phyloP scores from a whole-genome alignment of 108 stramenopile species.

The Schizochytrium sp. region DNA sequence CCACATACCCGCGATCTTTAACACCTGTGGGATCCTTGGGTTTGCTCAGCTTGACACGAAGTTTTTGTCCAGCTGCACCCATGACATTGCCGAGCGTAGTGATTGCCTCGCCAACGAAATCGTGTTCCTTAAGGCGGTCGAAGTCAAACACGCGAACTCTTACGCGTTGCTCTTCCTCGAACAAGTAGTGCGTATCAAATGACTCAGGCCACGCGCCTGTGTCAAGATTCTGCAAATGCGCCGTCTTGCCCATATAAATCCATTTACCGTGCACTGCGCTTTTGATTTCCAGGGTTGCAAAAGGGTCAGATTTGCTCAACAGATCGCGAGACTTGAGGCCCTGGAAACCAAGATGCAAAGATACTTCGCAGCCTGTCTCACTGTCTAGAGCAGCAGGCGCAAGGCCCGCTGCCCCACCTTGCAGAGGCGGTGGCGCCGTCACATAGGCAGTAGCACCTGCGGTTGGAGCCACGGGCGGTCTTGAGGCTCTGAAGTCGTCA shows the following conservation, averaged over 20 bases:
- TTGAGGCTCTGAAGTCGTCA: too few species aligned
- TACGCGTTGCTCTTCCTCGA: conserved; percentile 48
- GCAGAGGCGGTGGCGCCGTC: too few species aligned
- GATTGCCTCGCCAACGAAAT: conserved; percentile 31
- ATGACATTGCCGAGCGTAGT: conserved; percentile 19
- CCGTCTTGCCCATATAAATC: conserved; percentile 17
- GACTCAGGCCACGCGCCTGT: conserved; percentile 13
- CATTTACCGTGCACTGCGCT: neutral
- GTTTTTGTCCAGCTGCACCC: conserved; percentile 16
- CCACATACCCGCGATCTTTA: conserved; percentile 9
- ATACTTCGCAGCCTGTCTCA: conserved; percentile 44
- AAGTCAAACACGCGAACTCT: conserved; percentile 40
- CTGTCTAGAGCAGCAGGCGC: neutral
- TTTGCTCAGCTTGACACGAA: neutral
- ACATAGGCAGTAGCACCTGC: too few species aligned
- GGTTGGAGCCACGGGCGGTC: too few species aligned
- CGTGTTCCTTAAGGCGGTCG: conserved; percentile 37
- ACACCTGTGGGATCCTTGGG: neutral
- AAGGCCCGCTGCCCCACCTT: too few species aligned
- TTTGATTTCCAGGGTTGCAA: conserved; percentile 12
- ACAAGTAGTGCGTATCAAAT: conserved; percentile 44
- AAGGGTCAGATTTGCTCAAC: conserved; percentile 59
- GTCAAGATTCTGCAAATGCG: neutral
- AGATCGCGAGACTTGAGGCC: conserved; percentile 46
- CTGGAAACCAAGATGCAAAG: conserved; percentile 30